Base-by-base conservation (phyloP, 306 rosid species). In the Mimosa bimucronata region DNA sequence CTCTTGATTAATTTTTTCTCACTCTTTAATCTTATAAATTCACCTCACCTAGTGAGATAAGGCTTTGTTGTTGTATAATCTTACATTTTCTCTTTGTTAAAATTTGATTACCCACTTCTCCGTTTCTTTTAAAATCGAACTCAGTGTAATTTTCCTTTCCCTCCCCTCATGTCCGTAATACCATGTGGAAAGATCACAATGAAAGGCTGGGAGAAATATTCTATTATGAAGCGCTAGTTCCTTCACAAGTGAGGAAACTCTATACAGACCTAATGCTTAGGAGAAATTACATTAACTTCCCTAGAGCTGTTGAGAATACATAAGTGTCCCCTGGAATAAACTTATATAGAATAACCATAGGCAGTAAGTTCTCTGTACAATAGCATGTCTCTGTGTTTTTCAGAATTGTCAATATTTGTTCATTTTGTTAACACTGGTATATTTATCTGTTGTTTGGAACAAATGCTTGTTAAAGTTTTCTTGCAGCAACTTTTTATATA, bases 401-500 rank as follows among this genome's bases (percentile, higher is more conserved):
- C 55, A 25, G 31, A 42, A 58, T 31, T 34, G 18, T 76, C 30
- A 16, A 45, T 53, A 34, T 60, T 7, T 62, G 42, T 12, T 71
- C 7, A 42, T 77, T 77, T 28, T 77, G 34, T 6, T 50, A 40
- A 29, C 45, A 5, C 44, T 72, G 66, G 14, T 34, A 37, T 50
- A 50, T 53, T 19, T 53, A 53, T 53, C 60, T 53, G 16, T 41
- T 50, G 19, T 74, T 75, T 55, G 30, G 80, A 75, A 25, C 6
- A 10, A n/a, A n/a, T n/a, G n/a, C 45, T 45, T 15, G 18, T 15
- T 41, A 44, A 18, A 26, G 41, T 31, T 74, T 11, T 10, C 12
- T 25, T 25, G 3, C n/a, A n/a, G n/a, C n/a, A n/a, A n/a, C n/a
- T n/a, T n/a, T n/a, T n/a, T n/a, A n/a, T n/a, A n/a, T n/a, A n/a